Evolutionary conservation across 208 protist genomes (phyloP).

Genomic region (Acanthamoeba triangularis): DNA sequence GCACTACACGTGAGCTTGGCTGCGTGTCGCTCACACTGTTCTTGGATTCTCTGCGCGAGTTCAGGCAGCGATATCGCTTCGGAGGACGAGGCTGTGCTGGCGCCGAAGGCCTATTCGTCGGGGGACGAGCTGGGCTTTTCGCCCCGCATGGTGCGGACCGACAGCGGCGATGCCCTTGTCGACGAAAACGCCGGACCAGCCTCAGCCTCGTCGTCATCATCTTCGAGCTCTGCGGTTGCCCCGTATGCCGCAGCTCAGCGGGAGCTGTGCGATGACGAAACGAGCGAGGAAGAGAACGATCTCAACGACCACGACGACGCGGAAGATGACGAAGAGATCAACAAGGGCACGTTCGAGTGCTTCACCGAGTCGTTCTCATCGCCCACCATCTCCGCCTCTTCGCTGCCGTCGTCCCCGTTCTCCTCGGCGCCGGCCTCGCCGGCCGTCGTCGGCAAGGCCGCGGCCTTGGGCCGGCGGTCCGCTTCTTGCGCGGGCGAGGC

Average conservation of each 20-base stretch:
- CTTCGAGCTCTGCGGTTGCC: background rate
- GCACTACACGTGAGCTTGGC: too few species aligned
- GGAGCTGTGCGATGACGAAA: background rate
- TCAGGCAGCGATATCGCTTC: background rate
- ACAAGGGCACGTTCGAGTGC: conserved; percentile 11
- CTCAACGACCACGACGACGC: background rate
- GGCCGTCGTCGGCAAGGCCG: background rate
- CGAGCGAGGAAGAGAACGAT: background rate
- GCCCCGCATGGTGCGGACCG: conserved; percentile 1
- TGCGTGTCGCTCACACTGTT: too few species aligned
- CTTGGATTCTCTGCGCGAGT: background rate
- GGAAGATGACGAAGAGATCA: background rate
- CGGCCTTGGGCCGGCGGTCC: too few species aligned
- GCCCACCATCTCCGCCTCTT: background rate
- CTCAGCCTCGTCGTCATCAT: background rate
- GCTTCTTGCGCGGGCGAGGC: background rate
- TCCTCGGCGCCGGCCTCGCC: background rate
- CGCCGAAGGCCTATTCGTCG: background rate
- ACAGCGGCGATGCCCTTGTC: background rate
- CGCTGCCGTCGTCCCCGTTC: background rate
- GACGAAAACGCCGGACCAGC: background rate
- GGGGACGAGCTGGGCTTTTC: background rate
- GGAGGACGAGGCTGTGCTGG: background rate
- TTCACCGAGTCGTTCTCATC: background rate
- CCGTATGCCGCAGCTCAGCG: background rate